Evolutionary conservation across 1,284 basidiomycete genomes (phyloP).

Genomic region (Cutaneotrichosporon cutaneum): DNA sequence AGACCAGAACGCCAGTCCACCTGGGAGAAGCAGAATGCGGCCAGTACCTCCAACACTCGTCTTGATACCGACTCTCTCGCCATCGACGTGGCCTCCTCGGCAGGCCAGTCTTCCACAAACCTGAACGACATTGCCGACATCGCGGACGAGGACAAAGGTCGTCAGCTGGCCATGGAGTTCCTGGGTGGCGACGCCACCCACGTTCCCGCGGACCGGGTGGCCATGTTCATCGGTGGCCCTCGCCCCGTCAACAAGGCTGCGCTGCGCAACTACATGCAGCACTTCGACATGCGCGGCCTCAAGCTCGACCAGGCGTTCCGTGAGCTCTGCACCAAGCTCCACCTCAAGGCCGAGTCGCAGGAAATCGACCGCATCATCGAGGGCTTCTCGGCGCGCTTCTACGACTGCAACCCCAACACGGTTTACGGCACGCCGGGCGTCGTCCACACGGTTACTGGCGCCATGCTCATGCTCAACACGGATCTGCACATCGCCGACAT

Average conservation of each 20-base stretch:
- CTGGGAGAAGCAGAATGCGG: slow-evolving; percentile 5
- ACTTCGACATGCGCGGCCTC: slow-evolving; percentile 81
- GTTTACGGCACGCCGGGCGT: slow-evolving; percentile 84
- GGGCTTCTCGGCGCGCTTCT: slow-evolving; percentile 83
- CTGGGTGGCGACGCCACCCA: slow-evolving; percentile 86
- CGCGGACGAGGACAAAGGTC: slow-evolving; percentile 62
- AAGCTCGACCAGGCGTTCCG: slow-evolving; percentile 87
- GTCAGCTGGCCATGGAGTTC: slow-evolving; percentile 72
- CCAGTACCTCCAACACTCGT: neutral
- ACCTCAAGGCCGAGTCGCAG: slow-evolving; percentile 92
- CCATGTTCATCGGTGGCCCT: slow-evolving; percentile 90
- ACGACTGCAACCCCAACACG: slow-evolving; percentile 79
- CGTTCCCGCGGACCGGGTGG: slow-evolving; percentile 83
- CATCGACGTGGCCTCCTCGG: slow-evolving; percentile 22
- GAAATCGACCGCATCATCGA: slow-evolving; percentile 95
- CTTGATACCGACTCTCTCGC: slow-evolving; percentile 7
- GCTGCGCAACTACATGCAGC: slow-evolving; percentile 76
- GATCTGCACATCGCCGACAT: slow-evolving; percentile 95
- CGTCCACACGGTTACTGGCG: slow-evolving; percentile 90
- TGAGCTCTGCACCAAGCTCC: slow-evolving; percentile 84
- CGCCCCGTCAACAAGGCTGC: slow-evolving; percentile 71
- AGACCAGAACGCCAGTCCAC: neutral
- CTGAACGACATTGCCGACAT: slow-evolving; percentile 16
- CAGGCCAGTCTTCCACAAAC: slow-evolving; percentile 17
- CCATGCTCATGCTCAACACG: slow-evolving; percentile 90